Evolutionary conservation across 495 filamentous ascomycete genomes (phyloP), one percentile per base, ranked within the genome.

Genomic region (Aspergillus coremiiformis): DNA sequence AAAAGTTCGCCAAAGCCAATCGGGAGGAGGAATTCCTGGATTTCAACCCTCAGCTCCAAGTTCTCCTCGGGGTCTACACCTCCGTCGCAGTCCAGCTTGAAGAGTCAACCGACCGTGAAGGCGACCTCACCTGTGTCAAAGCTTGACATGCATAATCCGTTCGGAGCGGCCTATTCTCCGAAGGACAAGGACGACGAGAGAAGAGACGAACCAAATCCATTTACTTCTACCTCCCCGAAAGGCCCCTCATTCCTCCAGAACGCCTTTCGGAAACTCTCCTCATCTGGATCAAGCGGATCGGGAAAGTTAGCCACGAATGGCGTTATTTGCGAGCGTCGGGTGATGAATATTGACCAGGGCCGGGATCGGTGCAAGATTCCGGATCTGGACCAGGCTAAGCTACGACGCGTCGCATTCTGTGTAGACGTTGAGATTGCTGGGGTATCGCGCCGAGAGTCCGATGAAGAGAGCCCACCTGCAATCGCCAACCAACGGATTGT

Each of bases 371-470:
- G 89, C 62, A 77, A 79, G 14, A 81, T 97, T 22, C 74, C 81
- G 23, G 90, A 93, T 54, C 68, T 98, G 19, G 82, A 92, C 52
- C 83, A 85, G 53, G 79, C 78, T 15, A 95, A 93, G 55, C 68
- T 98, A 27, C 78, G 90, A 19, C 78, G 88, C 29, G 93, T 98
- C 1, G 87, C 90, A 1, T 98, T 98, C 59, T 95, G 87, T 57
- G 93, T 98, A 4, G 93, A 98, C 65, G 93, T 98, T 11, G 93
- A 98, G 69, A 93, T 98, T 60, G 91, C 93, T n/a, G 82, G 82
- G 0, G 63, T 79, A 27, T 79, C 83, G 15, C 65, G 65, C 50
- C 64, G 64, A 12, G 71, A 74, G 35, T 65, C 65, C 14, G 68
- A 72, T 47, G 73, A 74, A 32, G 67, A 71, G 22, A 65, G 59